Base-by-base conservation (phyloP, 495 filamentous ascomycete species). In the Trichocladium uniseriatum region DNA sequence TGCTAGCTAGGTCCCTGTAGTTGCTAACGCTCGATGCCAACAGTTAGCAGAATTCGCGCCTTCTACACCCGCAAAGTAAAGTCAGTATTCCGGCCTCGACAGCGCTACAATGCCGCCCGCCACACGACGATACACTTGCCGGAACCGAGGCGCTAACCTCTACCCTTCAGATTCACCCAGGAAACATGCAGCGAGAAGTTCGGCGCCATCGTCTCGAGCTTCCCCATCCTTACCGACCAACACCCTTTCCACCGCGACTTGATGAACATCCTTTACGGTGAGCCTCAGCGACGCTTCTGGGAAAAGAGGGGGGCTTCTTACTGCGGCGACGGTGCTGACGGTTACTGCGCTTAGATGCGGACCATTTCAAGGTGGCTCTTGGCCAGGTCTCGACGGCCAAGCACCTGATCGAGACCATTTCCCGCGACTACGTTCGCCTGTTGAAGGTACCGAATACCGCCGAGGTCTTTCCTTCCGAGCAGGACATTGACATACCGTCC, bases 21-120 rank as follows among this genome's bases (percentile, higher is more conserved):
- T 20, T 35, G 24, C 56, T 61, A 20, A 61, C 50, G 4, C 10
- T 21, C 11, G 1, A 37, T 29, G 6, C n/a, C 27, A 58, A 60
- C 45, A 63, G 61, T 98, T 63, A 87, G 81, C 59, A 82, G 92
- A 77, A 97, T 98, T 59, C 74, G 91, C 76, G 87, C 82, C 48
- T 96, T 95, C 74, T 95, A 95, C 64, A 95, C 89, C 50, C 79
- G 92, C 64, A 97, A 98, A 70, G 92, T 97, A 77, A 98, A 97
- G 60, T 62, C 44, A 48, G 60, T 53, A 49, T 66, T 86, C 36
- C 45, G 38, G 6, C n/a, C n/a, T n/a, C 6, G 4, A n/a, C 8
- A 10, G 6, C 19, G 6, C n/a, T n/a, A n/a, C n/a, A n/a, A n/a
- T n/a, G n/a, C n/a, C n/a, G n/a, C n/a, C n/a, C n/a, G n/a, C n/a